Evolutionary conservation across 345 rosid genomes (phyloP).

Genomic region (Moringa oleifera): DNA sequence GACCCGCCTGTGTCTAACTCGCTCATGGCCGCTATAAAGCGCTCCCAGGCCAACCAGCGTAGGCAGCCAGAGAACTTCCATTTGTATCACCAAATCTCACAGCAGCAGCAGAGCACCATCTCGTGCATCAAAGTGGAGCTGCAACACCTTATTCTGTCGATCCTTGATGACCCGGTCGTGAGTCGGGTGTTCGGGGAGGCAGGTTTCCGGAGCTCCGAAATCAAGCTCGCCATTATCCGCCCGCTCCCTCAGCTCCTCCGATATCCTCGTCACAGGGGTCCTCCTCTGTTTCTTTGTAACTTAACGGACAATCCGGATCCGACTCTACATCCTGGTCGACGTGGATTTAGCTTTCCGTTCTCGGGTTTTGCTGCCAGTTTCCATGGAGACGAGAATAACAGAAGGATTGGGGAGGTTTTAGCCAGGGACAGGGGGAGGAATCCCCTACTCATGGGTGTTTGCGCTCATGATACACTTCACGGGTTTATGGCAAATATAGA

Average conservation of each 20-base stretch:
- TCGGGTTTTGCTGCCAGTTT: conserved; percentile 28
- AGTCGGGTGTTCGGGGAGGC: conserved; percentile 89
- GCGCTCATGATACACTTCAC: conserved; percentile 45
- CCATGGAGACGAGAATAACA: conserved; percentile 41
- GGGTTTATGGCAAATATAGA: conserved; percentile 37
- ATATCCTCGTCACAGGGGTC: conserved; percentile 40
- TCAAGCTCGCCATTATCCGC: conserved; percentile 73
- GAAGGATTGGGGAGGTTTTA: conserved; percentile 54
- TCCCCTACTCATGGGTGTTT: conserved; percentile 70
- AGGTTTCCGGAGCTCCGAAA: conserved; percentile 83
- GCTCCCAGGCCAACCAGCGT: conserved; percentile 91
- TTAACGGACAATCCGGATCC: conserved; percentile 32
- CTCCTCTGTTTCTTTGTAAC: conserved; percentile 56
- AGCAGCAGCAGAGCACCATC: conserved; percentile 29
- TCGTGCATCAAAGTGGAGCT: conserved; percentile 78
- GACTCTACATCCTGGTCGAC: conserved; percentile 22
- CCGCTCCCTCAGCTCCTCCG: conserved; percentile 66
- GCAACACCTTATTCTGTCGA: conserved; percentile 64
- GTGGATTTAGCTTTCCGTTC: conserved; percentile 35
- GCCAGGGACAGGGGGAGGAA: conserved; percentile 46
- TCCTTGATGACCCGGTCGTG: conserved; percentile 86
- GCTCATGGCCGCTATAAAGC: conserved; percentile 93
- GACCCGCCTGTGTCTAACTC: conserved; percentile 86
- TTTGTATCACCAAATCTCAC: conserved; percentile 59
- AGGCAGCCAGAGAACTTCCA: conserved; percentile 79